These are phyloP conservation scores for Iris pallida DNA, from an alignment of 116 monocot species.

Conservation along the genomic window DNA sequence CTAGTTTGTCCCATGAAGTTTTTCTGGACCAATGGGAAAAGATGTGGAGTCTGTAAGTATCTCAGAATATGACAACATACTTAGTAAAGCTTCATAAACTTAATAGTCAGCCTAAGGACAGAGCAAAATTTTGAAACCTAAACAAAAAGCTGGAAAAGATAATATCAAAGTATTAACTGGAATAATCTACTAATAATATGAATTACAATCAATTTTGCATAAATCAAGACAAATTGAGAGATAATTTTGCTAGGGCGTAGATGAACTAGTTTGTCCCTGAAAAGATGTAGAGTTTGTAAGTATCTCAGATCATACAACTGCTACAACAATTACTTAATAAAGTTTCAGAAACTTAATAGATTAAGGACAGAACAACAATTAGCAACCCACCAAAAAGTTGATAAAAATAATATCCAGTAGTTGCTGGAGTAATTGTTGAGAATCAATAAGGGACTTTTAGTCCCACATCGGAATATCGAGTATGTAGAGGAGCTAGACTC, in stretches of 20 bases:
- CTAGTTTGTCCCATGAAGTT: too few species aligned
- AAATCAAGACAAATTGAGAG: too few species aligned
- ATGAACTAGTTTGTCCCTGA: too few species aligned
- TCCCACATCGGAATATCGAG: too few species aligned
- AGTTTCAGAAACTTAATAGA: neutral
- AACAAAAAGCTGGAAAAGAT: neutral
- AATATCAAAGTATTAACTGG: too few species aligned
- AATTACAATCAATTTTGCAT: too few species aligned
- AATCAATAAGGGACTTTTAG: too few species aligned
- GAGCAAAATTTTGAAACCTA: neutral
- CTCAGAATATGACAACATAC: neutral
- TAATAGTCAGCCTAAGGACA: too few species aligned
- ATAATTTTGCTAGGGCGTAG: too few species aligned
- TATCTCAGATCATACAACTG: neutral
- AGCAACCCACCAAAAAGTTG: neutral
- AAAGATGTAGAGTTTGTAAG: neutral
- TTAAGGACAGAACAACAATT: neutral
- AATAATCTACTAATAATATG: too few species aligned
- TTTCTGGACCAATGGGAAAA: constrained; percentile 3
- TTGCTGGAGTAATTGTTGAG: too few species aligned
- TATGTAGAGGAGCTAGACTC: too few species aligned
- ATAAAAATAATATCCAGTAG: neutral
- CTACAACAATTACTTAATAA: neutral
- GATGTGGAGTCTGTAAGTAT: neutral
- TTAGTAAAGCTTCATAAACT: neutral